A percentile compares a stretch with the other conserved stretches of the same genome.
Evolutionary conservation across 306 rosid species (phyloP).

Genomic region (Potentilla sterilis): DNA sequence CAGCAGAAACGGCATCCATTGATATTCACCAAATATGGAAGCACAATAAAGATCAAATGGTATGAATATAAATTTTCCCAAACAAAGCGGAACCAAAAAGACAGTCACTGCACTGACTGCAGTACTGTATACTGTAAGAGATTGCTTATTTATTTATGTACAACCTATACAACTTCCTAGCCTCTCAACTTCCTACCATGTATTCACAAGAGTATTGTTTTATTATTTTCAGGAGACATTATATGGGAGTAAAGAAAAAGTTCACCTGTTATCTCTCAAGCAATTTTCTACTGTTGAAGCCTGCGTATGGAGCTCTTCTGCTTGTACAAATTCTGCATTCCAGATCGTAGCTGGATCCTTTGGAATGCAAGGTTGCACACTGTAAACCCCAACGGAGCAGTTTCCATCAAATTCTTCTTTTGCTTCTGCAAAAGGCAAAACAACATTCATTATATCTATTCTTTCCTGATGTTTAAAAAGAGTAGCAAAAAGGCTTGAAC

Average conservation of each 20-base stretch:
- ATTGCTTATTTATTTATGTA: not conserved
- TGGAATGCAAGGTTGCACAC: slow-evolving; percentile 90
- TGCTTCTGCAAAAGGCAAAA: slow-evolving; percentile 63
- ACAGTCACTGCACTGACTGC: not conserved
- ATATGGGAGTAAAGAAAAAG: not conserved
- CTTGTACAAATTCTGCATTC: slow-evolving; percentile 92
- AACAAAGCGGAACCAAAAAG: not conserved
- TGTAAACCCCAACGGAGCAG: slow-evolving; percentile 84
- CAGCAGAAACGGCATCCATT: not conserved
- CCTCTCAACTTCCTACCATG: not conserved
- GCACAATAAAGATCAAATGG: not conserved
- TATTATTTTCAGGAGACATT: not conserved
- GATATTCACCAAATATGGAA: not conserved
- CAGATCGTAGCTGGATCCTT: slow-evolving; percentile 89
- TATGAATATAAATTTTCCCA: not conserved
- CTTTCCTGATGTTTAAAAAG: slow-evolving; percentile 21
- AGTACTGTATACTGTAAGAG: not conserved
- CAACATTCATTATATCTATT: slow-evolving; percentile 13
- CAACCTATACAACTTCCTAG: not conserved
- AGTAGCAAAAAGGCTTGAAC: not conserved
- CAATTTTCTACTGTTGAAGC: slow-evolving; percentile 66
- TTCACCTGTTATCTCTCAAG: slow-evolving; percentile 87
- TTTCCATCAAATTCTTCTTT: slow-evolving; percentile 71
- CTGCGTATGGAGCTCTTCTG: slow-evolving; percentile 88
- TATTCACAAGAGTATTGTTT: not conserved